phyloP scores from a whole-genome alignment of 139 green algal genomes.

The Chlamydomonas eustigma region DNA sequence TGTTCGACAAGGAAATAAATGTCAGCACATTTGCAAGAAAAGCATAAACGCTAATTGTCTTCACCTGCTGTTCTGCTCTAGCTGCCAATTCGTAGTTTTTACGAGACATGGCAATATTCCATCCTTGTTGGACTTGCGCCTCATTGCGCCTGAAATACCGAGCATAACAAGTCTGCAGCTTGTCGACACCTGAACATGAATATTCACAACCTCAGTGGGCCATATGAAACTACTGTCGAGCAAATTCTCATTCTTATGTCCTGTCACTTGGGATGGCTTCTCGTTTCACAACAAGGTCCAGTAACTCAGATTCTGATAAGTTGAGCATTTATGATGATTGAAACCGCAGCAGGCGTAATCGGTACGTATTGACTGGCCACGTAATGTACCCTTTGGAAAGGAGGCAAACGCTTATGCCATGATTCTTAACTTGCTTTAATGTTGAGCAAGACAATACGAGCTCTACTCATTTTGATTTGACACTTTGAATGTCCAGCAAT shows the following conservation, averaged over 20 bases:
- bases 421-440: no score
- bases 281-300: not conserved
- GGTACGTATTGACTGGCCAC: no score
- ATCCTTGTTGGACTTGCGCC: constrained; percentile 22
- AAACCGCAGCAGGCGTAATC: no score
- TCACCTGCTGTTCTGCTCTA: not conserved
- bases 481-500: no score
- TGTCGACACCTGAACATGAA: constrained; percentile 34
- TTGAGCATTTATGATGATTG: no score
- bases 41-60: no score
- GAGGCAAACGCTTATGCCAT: no score
- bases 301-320: not conserved
- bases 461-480: no score
- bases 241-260: not conserved
- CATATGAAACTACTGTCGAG: not conserved
- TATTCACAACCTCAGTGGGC: not conserved
- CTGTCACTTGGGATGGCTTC: not conserved
- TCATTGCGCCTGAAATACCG: constrained; percentile 39
- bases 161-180: constrained; percentile 48
- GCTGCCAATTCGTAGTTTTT: not conserved
- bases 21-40: no score
- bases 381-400: no score
- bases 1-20: no score
- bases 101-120: not conserved
- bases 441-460: no score